These are phyloP conservation scores for Penicillium decumbens DNA, from an alignment of 2,329 filamentous ascomycete species.

Conservation along the genomic window DNA sequence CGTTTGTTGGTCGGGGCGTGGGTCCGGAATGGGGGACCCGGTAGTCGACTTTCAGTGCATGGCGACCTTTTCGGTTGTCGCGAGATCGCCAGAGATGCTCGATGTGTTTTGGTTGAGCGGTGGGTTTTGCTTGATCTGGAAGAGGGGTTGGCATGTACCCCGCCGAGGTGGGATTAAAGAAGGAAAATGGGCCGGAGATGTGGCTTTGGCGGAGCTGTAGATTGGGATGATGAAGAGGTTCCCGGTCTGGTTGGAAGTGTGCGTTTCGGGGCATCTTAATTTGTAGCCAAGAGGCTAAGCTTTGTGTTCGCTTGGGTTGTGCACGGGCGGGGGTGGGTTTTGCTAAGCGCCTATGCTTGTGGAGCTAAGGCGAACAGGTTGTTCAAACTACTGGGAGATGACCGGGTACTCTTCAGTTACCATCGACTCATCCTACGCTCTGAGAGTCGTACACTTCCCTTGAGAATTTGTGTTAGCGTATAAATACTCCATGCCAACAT, in stretches of 20 bases:
- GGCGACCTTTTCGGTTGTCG: conserved; percentile 49
- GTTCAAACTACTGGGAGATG: too few relatives aligned
- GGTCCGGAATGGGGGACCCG: conserved; percentile 17
- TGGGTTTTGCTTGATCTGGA: not conserved
- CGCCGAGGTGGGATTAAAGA: conserved; percentile 50
- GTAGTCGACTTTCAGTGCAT: conserved; percentile 36
- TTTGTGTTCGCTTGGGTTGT: not conserved
- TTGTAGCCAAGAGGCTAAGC: conserved; percentile 5
- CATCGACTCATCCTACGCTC: too few relatives aligned
- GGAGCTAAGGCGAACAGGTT: too few relatives aligned
- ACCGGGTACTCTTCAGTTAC: too few relatives aligned
- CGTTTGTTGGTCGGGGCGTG: conserved; percentile 34
- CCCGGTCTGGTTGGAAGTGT: conserved; percentile 13
- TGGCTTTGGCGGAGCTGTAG: conserved; percentile 9
- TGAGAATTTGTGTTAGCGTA: too few relatives aligned
- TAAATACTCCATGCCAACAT: too few relatives aligned
- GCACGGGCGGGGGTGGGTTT: not conserved
- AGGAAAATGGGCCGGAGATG: conserved; percentile 42
- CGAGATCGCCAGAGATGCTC: conserved; percentile 43
- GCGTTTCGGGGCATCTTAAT: conserved; percentile 15
- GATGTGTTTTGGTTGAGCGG: conserved; percentile 8
- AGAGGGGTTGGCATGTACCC: conserved; percentile 23
- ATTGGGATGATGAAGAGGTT: conserved; percentile 11
- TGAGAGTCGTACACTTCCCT: too few relatives aligned
- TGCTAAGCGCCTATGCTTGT: not conserved